phyloP scores from a whole-genome alignment of 768 basidiomycete genomes.

The Mycena metata region DNA sequence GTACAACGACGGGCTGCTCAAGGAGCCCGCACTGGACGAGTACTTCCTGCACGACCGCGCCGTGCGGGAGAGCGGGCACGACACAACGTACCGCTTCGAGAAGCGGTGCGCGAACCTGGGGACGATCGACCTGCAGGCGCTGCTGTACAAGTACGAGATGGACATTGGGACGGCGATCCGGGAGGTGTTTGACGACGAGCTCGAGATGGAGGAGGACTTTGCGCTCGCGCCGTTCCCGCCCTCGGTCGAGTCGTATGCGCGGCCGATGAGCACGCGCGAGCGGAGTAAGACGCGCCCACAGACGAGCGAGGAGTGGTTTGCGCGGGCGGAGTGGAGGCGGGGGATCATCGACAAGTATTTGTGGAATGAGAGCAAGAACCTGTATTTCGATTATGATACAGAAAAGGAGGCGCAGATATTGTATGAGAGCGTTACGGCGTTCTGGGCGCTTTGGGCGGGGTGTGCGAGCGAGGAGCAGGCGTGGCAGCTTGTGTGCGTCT shows the following conservation, averaged over 20 bases:
- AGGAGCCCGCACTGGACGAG: conserved; percentile 92
- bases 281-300: conserved; percentile 73
- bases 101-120: conserved; percentile 97
- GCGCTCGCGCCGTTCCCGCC: conserved; percentile 93
- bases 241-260: conserved; percentile 76
- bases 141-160: conserved; percentile 98
- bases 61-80: conserved; percentile 96
- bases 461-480: conserved; percentile 97
- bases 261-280: conserved; percentile 62
- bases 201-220: conserved; percentile 95
- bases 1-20: conserved; percentile 88
- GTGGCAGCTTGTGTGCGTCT: conserved; percentile 85
- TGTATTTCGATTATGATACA: conserved; percentile 98
- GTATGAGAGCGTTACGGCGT: conserved; percentile 97
- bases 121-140: conserved; percentile 94
- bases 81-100: conserved; percentile 97
- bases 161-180: conserved; percentile 99
- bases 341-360: conserved; percentile 92
- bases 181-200: conserved; percentile 93
- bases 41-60: conserved; percentile 98
- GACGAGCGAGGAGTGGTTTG: conserved; percentile 92
- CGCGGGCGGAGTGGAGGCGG: conserved; percentile 86
- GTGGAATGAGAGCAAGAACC: conserved; percentile 95
- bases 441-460: conserved; percentile 98
- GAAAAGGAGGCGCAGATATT: conserved; percentile 90